Evolutionary conservation across 352 stramenopile species (phyloP).

Genomic region (Pythium utonaiense): DNA sequence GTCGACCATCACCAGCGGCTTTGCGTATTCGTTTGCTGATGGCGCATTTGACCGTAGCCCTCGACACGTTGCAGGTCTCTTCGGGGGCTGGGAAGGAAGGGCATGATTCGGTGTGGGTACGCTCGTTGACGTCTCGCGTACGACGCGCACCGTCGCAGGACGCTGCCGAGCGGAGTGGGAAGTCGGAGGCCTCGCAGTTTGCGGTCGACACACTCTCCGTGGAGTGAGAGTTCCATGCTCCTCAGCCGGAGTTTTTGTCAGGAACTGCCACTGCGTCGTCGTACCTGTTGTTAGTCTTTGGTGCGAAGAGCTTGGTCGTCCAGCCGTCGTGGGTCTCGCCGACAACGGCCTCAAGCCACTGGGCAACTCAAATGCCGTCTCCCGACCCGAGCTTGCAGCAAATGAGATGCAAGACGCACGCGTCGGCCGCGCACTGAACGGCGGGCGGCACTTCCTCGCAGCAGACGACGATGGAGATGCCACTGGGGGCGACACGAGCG

Average conservation of each 20-base stretch:
- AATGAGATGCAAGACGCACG: conserved; percentile 19
- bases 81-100: neutral
- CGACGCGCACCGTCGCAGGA: conserved; percentile 10
- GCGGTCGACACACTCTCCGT: neutral
- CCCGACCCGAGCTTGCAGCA: conserved; percentile 9
- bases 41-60: neutral
- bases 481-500: conserved; percentile 6
- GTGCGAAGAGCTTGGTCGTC: conserved; percentile 4
- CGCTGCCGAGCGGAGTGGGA: conserved; percentile 2
- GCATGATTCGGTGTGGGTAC: too few species aligned
- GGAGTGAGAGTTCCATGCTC: neutral
- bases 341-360: neutral
- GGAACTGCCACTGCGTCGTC: conserved; percentile 25
- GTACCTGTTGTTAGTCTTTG: conserved; percentile 9
- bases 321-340: conserved; percentile 4
- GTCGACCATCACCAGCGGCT: conserved; percentile 2
- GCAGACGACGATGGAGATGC: conserved; percentile 4
- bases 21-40: neutral
- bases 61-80: conserved; percentile 12
- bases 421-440: conserved; percentile 4
- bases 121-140: neutral
- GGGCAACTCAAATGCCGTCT: neutral
- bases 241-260: conserved; percentile 7
- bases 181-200: neutral
- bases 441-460: conserved; percentile 5